Base-by-base conservation (phyloP, 495 filamentous ascomycete species). In the Oidiodendron maius region DNA sequence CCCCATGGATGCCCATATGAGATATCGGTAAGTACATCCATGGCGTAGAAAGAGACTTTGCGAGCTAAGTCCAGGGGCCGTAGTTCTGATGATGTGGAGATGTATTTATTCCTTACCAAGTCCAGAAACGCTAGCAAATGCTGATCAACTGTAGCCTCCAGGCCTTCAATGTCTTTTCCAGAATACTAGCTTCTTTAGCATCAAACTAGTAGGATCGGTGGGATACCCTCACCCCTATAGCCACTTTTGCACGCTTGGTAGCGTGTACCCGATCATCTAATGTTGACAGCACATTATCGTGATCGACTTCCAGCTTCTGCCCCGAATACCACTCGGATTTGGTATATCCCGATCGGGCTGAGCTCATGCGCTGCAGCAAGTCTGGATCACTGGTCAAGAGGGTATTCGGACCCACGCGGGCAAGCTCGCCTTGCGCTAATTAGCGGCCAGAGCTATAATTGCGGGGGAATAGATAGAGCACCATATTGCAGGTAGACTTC, bases 341-440 rank as follows among this genome's bases (percentile, higher is more conserved):
- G 20, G 46, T 64, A 50, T 69, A 69, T 13, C 28, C 35, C 11
- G 67, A 71, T 16, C 67, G 53, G 11, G 61, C 57, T 10, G 63
- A 62, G 4, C 57, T 56, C 42, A 70, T 65, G 13, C 53, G 56
- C 12, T 57, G 55, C 5, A 59, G 30, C 2, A 61, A 52, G 1
- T 67, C 64, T 3, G 65, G 63, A 46, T 72, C 69, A 21, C 57
- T 58, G 13, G 61, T 65, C 30, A 75, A 25, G 38, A 75, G 50
- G 32, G 59, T 52, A 24, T 69, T 69, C 8, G 71, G 69, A 4
- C 64, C 68, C 40, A 71, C 64, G 8, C 71, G 57, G 2, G 64
- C 68, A 2, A 72, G 52, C 1, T 66, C 49, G 4, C 67, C 66
- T 69, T 12, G n/a, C n/a, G n/a, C n/a, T n/a, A n/a, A n/a, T n/a